Conservation (phyloP, 179 eudicot genomes). For the Drosera spatulata region DNA sequence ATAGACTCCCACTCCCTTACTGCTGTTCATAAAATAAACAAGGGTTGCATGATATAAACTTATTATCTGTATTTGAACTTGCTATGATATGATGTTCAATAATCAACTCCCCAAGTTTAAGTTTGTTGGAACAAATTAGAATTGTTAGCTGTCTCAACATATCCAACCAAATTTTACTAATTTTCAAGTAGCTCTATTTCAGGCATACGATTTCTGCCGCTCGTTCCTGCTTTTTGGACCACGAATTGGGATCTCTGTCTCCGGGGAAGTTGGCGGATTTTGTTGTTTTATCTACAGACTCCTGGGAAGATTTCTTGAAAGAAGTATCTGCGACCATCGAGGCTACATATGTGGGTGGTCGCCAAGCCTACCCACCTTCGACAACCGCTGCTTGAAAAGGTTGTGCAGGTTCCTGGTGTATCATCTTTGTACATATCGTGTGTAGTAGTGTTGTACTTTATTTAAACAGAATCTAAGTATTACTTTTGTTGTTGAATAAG, state of each 20-base stretch:
- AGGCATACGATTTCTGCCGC: conserved; percentile 96
- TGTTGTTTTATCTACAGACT: conserved; percentile 54
- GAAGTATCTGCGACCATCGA: conserved; percentile 49
- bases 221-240: conserved; percentile 65
- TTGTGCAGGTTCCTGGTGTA: too few relatives aligned
- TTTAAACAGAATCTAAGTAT: too few relatives aligned
- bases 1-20: too few relatives aligned
- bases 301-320: conserved; percentile 50
- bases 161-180: neutral
- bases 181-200: conserved; percentile 1
- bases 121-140: neutral
- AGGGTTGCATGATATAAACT: too few relatives aligned
- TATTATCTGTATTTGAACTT: too few relatives aligned
- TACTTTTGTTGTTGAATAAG: too few relatives aligned
- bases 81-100: too few relatives aligned
- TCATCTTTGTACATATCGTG: too few relatives aligned
- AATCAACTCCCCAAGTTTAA: neutral
- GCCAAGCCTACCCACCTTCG: conserved; percentile 27
- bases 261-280: conserved; percentile 85
- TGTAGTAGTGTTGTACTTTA: too few relatives aligned
- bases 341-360: conserved; percentile 81
- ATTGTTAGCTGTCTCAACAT: neutral
- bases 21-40: too few relatives aligned
- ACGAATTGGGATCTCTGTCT: conserved; percentile 73
- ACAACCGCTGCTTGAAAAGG: too few relatives aligned